Evolutionary conservation across 202 grass and related monocot species (phyloP).

Genomic region (Zoysia matrella): DNA sequence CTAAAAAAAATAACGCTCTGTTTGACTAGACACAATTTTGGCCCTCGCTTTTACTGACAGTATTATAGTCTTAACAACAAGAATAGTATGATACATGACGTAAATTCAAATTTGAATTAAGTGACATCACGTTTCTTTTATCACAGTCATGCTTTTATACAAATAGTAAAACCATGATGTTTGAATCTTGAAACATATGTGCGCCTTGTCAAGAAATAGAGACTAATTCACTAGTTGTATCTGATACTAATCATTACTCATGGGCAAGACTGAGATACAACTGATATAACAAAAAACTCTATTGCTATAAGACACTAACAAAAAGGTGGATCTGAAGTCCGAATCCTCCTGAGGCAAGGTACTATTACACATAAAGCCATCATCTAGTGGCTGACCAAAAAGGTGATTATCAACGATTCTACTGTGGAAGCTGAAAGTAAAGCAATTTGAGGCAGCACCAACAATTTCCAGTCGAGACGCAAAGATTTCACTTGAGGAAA

Average conservation of each 20-base stretch:
- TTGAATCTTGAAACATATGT: neutral
- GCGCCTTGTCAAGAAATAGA: neutral
- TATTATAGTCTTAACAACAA: neutral
- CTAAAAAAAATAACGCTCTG: neutral
- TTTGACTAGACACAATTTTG: neutral
- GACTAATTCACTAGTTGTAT: neutral
- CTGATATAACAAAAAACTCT: neutral
- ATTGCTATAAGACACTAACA: neutral
- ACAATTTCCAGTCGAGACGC: neutral
- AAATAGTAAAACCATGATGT: neutral
- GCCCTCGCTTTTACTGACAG: neutral
- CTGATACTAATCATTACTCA: conserved; percentile 1
- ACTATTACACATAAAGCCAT: neutral
- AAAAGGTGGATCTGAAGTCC: neutral
- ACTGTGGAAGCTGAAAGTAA: neutral
- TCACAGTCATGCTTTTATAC: neutral
- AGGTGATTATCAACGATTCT: neutral
- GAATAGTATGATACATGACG: neutral
- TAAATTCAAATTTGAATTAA: neutral
- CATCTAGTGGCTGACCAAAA: neutral
- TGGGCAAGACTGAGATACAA: neutral
- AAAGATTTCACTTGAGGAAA: conserved; percentile 66
- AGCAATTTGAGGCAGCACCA: neutral
- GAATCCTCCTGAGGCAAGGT: neutral
- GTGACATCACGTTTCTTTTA: neutral